Conservation (phyloP, 1,139 yeast species). For the Nakaseomyces glabratus region DNA sequence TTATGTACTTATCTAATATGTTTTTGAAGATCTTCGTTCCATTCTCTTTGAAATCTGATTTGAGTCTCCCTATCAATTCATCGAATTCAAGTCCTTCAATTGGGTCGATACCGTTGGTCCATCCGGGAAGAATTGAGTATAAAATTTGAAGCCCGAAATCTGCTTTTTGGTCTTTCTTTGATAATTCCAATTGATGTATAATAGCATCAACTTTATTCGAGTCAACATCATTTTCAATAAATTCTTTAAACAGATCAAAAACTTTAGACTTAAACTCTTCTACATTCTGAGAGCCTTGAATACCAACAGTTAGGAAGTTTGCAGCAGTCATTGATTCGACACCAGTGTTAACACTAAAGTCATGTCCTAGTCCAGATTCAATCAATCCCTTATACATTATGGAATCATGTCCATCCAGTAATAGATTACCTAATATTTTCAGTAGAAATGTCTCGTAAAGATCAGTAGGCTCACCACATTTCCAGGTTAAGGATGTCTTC, state of each 20-base stretch:
- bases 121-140: constrained; percentile 66
- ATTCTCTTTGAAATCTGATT: constrained; percentile 43
- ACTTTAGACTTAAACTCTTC: constrained; percentile 41
- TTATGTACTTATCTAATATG: constrained; percentile 45
- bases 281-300: constrained; percentile 61
- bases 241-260: constrained; percentile 38
- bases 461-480: constrained; percentile 65
- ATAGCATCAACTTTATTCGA: constrained; percentile 68
- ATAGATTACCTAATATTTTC: constrained; percentile 59
- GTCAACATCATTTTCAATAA: constrained; percentile 42
- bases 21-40: constrained; percentile 55
- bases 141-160: constrained; percentile 81
- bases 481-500: constrained; percentile 82
- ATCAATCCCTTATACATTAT: constrained; percentile 78
- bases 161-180: constrained; percentile 79
- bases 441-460: constrained; percentile 63
- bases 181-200: constrained; percentile 76
- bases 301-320: constrained; percentile 74
- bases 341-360: constrained; percentile 83
- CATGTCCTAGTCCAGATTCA: constrained; percentile 78
- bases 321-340: constrained; percentile 74
- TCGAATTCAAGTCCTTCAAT: constrained; percentile 60
- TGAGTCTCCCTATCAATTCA: constrained; percentile 48
- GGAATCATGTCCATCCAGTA: constrained; percentile 88
- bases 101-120: constrained; percentile 75